Conservation (phyloP, 2,329 filamentous ascomycete species). For the Tolypocladium pustulatum region DNA sequence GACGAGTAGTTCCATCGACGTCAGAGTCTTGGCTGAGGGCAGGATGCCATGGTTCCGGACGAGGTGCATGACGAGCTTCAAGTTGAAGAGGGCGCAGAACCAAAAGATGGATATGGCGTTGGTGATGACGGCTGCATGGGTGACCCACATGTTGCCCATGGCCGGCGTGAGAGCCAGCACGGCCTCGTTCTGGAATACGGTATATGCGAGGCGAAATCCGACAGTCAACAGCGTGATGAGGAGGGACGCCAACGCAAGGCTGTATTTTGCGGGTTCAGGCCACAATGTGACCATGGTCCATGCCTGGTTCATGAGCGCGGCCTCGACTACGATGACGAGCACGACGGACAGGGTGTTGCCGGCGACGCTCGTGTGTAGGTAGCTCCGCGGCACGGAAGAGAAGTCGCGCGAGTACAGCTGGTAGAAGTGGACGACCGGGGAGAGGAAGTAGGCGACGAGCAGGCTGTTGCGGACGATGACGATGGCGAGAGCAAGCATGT, state of each 20-base stretch:
- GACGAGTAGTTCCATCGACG: conserved; percentile 42
- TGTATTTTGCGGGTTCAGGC: conserved; percentile 23
- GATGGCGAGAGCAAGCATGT: conserved; percentile 47
- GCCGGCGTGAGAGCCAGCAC: conserved; percentile 15
- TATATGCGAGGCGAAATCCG: conserved; percentile 20
- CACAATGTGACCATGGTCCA: conserved; percentile 42
- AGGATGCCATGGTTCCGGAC: conserved; percentile 35
- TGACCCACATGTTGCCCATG: conserved; percentile 22
- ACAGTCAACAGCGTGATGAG: conserved; percentile 22
- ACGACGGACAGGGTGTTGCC: conserved; percentile 31
- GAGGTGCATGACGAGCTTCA: conserved; percentile 38
- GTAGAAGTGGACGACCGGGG: conserved; percentile 52
- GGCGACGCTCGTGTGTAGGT: conserved; percentile 25
- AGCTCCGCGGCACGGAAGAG: conserved; percentile 28
- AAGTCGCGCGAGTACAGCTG: conserved; percentile 45
- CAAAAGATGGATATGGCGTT: conserved; percentile 34
- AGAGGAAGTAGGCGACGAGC: conserved; percentile 48
- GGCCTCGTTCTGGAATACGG: conserved; percentile 24
- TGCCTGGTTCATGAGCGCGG: conserved; percentile 39
- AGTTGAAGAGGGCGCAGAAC: conserved; percentile 46
- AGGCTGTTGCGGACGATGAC: conserved; percentile 51
- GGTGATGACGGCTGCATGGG: conserved; percentile 25
- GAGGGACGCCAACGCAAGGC: conserved; percentile 19
- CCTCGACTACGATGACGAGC: conserved; percentile 33
- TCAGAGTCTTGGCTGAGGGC: conserved; percentile 28